These are phyloP conservation scores for Ganoderma resinaceum DNA, from an alignment of 1,284 basidiomycete genomes.

Conservation along the genomic window DNA sequence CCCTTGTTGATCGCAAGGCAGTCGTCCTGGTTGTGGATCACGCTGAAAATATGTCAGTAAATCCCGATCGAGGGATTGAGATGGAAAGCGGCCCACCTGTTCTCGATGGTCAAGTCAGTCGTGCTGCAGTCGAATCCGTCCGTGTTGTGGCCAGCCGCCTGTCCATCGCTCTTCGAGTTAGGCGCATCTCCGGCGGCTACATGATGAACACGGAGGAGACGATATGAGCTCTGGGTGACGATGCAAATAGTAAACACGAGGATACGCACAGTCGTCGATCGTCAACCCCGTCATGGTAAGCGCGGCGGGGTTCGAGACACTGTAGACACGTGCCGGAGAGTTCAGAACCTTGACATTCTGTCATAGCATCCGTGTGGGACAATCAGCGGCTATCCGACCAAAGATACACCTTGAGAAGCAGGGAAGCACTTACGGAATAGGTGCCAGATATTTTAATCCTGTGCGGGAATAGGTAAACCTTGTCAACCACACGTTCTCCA, in stretches of 20 bases:
- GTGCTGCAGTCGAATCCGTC: constrained; percentile 62
- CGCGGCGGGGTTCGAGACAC: constrained; percentile 42
- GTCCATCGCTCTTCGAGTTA: constrained; percentile 52
- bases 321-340: constrained; percentile 45
- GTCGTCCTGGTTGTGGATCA: constrained; percentile 56
- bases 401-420: not conserved
- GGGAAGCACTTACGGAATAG: constrained; percentile 44
- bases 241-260: not conserved
- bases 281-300: constrained; percentile 42
- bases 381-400: constrained; percentile 1
- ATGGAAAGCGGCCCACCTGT: constrained; percentile 32
- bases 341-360: constrained; percentile 48
- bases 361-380: not conserved
- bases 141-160: constrained; percentile 49
- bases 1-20: constrained; percentile 69
- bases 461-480: constrained; percentile 8
- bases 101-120: constrained; percentile 51
- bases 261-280: constrained; percentile 45
- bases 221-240: not conserved
- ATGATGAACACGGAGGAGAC: not conserved
- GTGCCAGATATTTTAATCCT: constrained; percentile 64
- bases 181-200: constrained; percentile 47
- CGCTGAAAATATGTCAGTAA: not conserved
- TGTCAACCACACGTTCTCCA: constrained; percentile 8
- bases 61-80: no score